phyloP scores from a whole-genome alignment of 1,139 yeast genomes.

The Hyphopichia burtonii region DNA sequence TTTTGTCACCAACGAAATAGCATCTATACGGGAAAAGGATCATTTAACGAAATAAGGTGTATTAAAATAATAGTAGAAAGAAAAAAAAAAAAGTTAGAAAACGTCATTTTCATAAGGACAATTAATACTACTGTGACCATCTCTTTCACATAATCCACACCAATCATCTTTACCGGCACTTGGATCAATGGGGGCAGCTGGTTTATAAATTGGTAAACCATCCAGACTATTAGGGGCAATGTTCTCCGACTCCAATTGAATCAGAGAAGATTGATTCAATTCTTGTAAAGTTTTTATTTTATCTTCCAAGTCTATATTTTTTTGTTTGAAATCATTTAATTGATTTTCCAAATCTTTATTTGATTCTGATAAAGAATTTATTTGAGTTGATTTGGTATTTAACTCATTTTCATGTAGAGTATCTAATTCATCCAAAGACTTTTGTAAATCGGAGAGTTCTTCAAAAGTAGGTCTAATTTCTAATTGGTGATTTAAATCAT shows the following conservation, averaged over 20 bases:
- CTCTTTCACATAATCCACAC: conserved; percentile 92
- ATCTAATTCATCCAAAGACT: conserved; percentile 30
- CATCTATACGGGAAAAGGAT: too few relatives aligned
- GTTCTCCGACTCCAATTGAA: too few relatives aligned
- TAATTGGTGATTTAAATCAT: conserved; percentile 22
- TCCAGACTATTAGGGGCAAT: conserved; percentile 8
- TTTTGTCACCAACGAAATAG: too few relatives aligned
- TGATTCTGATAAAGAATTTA: conserved; percentile 20
- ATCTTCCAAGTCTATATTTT: background rate
- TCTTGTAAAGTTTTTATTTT: background rate
- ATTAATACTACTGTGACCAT: conserved; percentile 81
- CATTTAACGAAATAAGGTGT: too few relatives aligned
- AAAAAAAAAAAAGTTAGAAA: conserved; percentile 26
- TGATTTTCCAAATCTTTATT: conserved; percentile 19
- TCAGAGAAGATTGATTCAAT: too few relatives aligned
- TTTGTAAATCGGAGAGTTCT: conserved; percentile 30
- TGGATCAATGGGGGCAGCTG: conserved; percentile 56
- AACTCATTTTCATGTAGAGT: conserved; percentile 31
- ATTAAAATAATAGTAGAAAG: too few relatives aligned
- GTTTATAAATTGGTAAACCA: conserved; percentile 55
- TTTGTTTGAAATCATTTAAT: conserved; percentile 11
- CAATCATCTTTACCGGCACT: conserved; percentile 73
- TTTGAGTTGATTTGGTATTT: conserved; percentile 27
- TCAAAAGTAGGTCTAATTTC: conserved; percentile 32
- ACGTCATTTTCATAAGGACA: conserved; percentile 81